Conservation (phyloP, 2,329 filamentous ascomycete genomes). For the Taxawa tesnikishii region DNA sequence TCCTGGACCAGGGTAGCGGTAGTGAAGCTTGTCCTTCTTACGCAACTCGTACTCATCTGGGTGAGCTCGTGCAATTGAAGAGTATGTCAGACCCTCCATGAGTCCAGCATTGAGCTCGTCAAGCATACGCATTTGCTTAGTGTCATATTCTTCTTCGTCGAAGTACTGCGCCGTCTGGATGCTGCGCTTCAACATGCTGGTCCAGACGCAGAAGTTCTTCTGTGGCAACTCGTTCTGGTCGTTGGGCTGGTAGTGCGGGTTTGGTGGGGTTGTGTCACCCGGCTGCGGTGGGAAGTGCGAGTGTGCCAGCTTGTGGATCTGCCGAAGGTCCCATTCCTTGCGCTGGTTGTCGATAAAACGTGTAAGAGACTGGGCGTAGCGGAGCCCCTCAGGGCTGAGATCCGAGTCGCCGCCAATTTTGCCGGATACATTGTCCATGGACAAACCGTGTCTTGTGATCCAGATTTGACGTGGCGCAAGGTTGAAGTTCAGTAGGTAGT, state of each 20-base stretch:
- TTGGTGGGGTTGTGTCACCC: slow-evolving; percentile 87
- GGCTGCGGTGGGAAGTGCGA: slow-evolving; percentile 80
- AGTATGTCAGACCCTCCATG: slow-evolving; percentile 92
- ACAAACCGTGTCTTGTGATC: slow-evolving; percentile 94
- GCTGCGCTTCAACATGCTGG: slow-evolving; percentile 86
- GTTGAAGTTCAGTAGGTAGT: slow-evolving; percentile 94
- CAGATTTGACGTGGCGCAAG: slow-evolving; percentile 91
- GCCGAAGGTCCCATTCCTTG: slow-evolving; percentile 68
- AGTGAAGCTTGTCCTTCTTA: slow-evolving; percentile 77
- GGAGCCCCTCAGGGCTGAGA: slow-evolving; percentile 66
- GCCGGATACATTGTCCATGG: slow-evolving; percentile 71
- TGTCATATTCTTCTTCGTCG: slow-evolving; percentile 89
- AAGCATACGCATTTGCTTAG: slow-evolving; percentile 96
- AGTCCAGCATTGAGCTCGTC: slow-evolving; percentile 89
- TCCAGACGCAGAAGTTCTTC: slow-evolving; percentile 80
- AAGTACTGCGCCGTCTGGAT: slow-evolving; percentile 83
- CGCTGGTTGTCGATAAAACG: slow-evolving; percentile 74
- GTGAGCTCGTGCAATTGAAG: slow-evolving; percentile 69
- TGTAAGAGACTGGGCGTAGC: slow-evolving; percentile 68
- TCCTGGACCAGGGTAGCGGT: slow-evolving; percentile 70
- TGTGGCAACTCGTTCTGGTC: slow-evolving; percentile 18
- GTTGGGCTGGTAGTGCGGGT: slow-evolving; percentile 62
- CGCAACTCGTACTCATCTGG: slow-evolving; percentile 74
- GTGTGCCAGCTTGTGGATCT: slow-evolving; percentile 63
- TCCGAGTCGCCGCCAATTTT: slow-evolving; percentile 87